Base-by-base conservation (phyloP, 1,284 basidiomycete genomes). In the Phlebopus sp. region DNA sequence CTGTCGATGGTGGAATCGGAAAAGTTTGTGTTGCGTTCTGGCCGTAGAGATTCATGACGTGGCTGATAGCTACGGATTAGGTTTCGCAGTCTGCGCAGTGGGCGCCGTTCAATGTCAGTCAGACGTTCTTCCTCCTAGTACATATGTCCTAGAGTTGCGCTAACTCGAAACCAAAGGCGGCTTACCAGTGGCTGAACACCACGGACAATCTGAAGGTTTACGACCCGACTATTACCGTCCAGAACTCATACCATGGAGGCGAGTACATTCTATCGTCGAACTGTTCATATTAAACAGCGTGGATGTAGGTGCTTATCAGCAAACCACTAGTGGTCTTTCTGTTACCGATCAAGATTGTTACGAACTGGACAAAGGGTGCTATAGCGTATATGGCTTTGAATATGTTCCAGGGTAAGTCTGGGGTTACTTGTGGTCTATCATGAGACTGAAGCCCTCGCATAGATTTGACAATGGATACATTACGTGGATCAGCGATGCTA, bases 401-500 rank as follows among this genome's bases (percentile, higher is more conserved):
- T 67, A 67, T 35, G 54, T 55, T 27, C 67, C 65, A 13, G 67
- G 57, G 56, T 54, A 23, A 21, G 54, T 36, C 13, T 17, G 34
- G 14, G 11, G 14, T 42, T 11, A 25, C 23, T 23, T 38, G 6
- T 17, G 30, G n/a, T 36, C 31, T 15, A 40, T 10, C 10, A 21
- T 27, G 15, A 4, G 8, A 13, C 34, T 47, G 14, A 50, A 37
- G 14, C 35, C 35, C 14, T 32, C 7, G 25, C 30, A 8, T 25
- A 58, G 65, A 10, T 69, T 69, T 25, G 62, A 69, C 42, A 67
- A 73, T 23, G 74, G 69, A 3, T 77, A 76, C 55, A 69, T 80
- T 25, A 73, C 72, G n/a, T 81, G 79, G 79, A 61, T 69, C 50
- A 66, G 63, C 43, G 60, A 70, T 27, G 69, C 64, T 47, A 63